Evolutionary conservation across 768 basidiomycete genomes (phyloP), one percentile per base, ranked within the genome.

Genomic region (Tylopilus felleus): DNA sequence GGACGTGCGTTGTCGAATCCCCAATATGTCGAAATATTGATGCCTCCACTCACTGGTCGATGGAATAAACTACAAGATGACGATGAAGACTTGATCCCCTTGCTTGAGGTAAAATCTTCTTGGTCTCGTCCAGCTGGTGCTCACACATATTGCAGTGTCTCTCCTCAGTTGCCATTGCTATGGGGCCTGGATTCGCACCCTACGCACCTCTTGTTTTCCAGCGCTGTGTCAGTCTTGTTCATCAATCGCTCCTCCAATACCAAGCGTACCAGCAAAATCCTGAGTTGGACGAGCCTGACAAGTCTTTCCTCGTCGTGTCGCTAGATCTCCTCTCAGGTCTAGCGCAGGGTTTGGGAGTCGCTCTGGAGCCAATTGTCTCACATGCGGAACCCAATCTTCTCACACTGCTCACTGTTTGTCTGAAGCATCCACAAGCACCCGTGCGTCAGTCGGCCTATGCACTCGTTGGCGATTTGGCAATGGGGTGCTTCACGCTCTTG

Each of bases 381-480:
- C 75, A 71, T 38, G 82, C 78, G 66, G 80, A 87, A 57, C 95
- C 94, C 4, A 87, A 84, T 42, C 78, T 98, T 35, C 79, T 99
- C 45, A 76, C 81, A 50, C 73, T 98, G 55, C 80, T 99, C 49
- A 88, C 89, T 1, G 78, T 91, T 46, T 98, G 96, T 72, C 75
- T 99, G 45, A 93, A 93, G 74, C 94, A 98, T 72, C 94, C 93
- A 22, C 93, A 98, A 70, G 90, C 96, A 12, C 86, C 94, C 1
- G 93, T 99, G 8, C 81, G 96, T 51, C 97, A 98, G 72, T 95
- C 93, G 1, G 94, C 93, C 16, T 97, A 98, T 69, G 97, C 97
- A n/a, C 84, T 99, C 10, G 90, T 99, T 29, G 97, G 97, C 23
- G 97, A 99, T 71, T 81, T 98, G 72, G 96, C 97, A 3, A 98